Percentiles rank a stretch among this genome's conserved stretches.
Evolutionary conservation across 2,329 filamentous ascomycete species (phyloP).

Genomic region (Diaporthe nobilis): DNA sequence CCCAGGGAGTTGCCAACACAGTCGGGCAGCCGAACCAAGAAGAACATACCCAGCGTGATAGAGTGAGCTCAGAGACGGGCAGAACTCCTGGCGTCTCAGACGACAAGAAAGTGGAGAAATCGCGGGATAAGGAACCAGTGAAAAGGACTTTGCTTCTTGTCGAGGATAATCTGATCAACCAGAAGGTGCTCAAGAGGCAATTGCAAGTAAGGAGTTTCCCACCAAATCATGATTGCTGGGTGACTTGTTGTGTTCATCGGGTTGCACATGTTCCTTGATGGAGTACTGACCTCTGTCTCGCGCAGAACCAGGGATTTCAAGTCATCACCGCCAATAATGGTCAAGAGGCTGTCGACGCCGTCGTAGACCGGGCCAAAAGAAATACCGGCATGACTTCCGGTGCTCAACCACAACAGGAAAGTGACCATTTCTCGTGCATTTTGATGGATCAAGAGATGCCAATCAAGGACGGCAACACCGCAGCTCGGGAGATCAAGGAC

Average conservation of each 20-base stretch:
- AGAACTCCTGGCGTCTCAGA: background rate
- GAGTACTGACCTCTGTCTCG: background rate
- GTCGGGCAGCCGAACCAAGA: background rate
- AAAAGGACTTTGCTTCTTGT: conserved; percentile 17
- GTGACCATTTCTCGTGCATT: conserved; percentile 17
- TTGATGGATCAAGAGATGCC: conserved; percentile 37
- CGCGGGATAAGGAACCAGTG: background rate
- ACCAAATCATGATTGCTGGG: background rate
- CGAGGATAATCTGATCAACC: conserved; percentile 32
- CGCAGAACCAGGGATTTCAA: conserved; percentile 14
- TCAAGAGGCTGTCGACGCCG: conserved; percentile 27
- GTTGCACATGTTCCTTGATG: too few relatives aligned
- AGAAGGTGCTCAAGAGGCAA: conserved; percentile 28
- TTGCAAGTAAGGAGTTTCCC: background rate
- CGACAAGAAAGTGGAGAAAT: background rate
- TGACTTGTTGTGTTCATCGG: too few relatives aligned
- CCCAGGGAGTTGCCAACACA: too few relatives aligned
- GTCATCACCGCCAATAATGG: conserved; percentile 28
- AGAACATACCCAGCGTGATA: background rate
- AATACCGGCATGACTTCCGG: too few relatives aligned
- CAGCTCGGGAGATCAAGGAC: conserved; percentile 19
- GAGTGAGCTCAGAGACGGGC: background rate
- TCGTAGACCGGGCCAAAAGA: background rate
- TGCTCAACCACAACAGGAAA: fast-evolving
- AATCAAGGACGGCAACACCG: conserved; percentile 24